Evolutionary conservation across 192 early-diverging fungal genomes (phyloP), one percentile per base, ranked within the genome.

Genomic region (Lobosporangium transversale): DNA sequence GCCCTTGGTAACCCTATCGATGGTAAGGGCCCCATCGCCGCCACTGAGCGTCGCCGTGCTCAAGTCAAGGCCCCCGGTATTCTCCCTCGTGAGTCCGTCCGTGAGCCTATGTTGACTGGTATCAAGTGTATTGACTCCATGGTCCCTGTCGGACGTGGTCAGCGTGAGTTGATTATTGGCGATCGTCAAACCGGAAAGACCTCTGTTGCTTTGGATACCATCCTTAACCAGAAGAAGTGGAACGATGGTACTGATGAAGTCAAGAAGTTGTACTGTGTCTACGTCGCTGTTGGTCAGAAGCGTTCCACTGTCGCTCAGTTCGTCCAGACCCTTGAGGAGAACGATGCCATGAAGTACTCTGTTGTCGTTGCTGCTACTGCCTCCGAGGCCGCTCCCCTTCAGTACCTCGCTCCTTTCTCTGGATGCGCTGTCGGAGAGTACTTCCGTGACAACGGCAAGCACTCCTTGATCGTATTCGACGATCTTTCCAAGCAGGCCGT

Each of bases 141-240:
- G 97, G 92, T 99, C 73, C 97, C 97, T 66, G 97, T 99, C 68
- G 97, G 97, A 80, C 95, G 97, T 96, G 97, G 97, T 82, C 97
- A 99, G 90, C 94, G 97, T 95, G 97, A 99, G 88, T 91, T 99
- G 88, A 99, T 99, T 83, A 99, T 98, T 86, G 97, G 97, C 84
- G 97, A 99, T 88, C 94, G 96, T 91, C 97, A 99, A 83, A 99
- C 97, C 68, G 97, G 97, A 80, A 99, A 99, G 93, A 99, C 97
- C 75, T 91, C 97, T 69, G 95, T 99, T 76, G 96, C 96, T 31
- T 87, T 99, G 62, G 97, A 99, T 84, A 97, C 96, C 85, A 99
- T 99, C 73, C 86, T 99, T 66, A 99, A 99, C 94, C 96, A 99
- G 87, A 98, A 96, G 93, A 92, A 91, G 85, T 97, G 95, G 95